Evolutionary conservation across 305 asterid species (phyloP).

Genomic region (Fraxinus ornus): DNA sequence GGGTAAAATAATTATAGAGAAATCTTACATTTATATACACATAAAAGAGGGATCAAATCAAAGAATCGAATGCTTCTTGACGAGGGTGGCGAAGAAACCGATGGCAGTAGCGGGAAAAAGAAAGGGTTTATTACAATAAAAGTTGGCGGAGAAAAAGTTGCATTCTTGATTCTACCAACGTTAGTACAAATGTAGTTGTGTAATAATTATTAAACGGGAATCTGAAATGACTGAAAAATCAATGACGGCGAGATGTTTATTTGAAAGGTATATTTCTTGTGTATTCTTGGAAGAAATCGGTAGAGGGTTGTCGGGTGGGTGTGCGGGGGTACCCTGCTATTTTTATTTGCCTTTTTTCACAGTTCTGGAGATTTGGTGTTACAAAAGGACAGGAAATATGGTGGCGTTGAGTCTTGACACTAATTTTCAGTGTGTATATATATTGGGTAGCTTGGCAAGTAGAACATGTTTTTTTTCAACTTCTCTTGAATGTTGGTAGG

Average conservation of each 20-base stretch:
- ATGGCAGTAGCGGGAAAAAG: conserved; percentile 20
- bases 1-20: conserved; percentile 19
- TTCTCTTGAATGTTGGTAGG: conserved; percentile 18
- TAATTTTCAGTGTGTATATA: neutral
- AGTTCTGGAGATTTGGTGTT: conserved; percentile 10
- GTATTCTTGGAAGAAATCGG: conserved; percentile 14
- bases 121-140: conserved; percentile 34
- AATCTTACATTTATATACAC: conserved; percentile 41
- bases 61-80: conserved; percentile 17
- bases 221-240: conserved; percentile 29
- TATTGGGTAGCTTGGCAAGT: neutral
- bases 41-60: conserved; percentile 15
- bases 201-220: neutral
- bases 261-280: neutral
- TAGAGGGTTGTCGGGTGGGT: conserved; percentile 6
- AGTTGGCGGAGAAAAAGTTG: conserved; percentile 47
- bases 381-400: conserved; percentile 21
- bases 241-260: conserved; percentile 12
- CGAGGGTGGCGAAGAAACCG: conserved; percentile 45
- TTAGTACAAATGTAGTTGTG: neutral
- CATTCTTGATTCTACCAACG: conserved; percentile 5
- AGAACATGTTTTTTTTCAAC: neutral
- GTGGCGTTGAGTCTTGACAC: conserved; percentile 12
- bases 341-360: neutral
- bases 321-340: neutral